Evolutionary conservation across 495 filamentous ascomycete genomes (phyloP).

Genomic region (Evansstolkia leycettana): DNA sequence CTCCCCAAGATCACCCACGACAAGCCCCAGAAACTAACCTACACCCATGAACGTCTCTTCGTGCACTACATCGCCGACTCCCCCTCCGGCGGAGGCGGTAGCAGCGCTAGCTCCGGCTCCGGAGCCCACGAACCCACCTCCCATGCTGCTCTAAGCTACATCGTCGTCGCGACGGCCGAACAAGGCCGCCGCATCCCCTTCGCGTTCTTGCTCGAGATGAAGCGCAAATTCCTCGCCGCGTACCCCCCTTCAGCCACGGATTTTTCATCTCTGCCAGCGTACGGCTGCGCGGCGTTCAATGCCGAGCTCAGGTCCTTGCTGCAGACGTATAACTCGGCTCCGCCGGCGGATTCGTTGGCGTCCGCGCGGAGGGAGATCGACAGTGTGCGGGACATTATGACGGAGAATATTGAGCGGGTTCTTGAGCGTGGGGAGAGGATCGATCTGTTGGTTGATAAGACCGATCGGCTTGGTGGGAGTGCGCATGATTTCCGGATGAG

Average conservation of each 20-base stretch:
- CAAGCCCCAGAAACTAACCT: slow-evolving; percentile 78
- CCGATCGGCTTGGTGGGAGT: slow-evolving; percentile 73
- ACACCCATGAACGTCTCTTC: slow-evolving; percentile 79
- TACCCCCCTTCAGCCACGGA: slow-evolving; percentile 59
- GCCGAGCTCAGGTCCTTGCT: slow-evolving; percentile 62
- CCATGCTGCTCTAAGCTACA: slow-evolving; percentile 70
- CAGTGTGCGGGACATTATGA: slow-evolving; percentile 92
- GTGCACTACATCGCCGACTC: slow-evolving; percentile 93
- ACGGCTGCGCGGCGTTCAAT: slow-evolving; percentile 86
- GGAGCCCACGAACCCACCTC: slow-evolving; percentile 28
- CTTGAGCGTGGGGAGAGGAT: slow-evolving; percentile 92
- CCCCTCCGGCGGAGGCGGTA: slow-evolving; percentile 43
- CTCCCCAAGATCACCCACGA: slow-evolving; percentile 87
- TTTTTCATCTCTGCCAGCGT: slow-evolving; percentile 68
- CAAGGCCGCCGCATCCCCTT: slow-evolving; percentile 83
- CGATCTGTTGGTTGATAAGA: slow-evolving; percentile 94
- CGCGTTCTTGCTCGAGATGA: slow-evolving; percentile 84
- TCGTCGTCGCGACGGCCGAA: slow-evolving; percentile 65
- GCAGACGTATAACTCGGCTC: slow-evolving; percentile 70
- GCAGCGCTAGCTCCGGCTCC: slow-evolving; percentile 9
- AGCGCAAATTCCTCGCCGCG: slow-evolving; percentile 70
- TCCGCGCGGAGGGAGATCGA: slow-evolving; percentile 85
- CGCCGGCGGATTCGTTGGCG: slow-evolving; percentile 70
- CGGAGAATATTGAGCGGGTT: slow-evolving; percentile 93
- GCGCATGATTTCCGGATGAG: slow-evolving; percentile 83